Evolutionary conservation across 2,329 filamentous ascomycete species (phyloP), one percentile per base, ranked within the genome.

Genomic region (Exophiala xenobiotica): DNA sequence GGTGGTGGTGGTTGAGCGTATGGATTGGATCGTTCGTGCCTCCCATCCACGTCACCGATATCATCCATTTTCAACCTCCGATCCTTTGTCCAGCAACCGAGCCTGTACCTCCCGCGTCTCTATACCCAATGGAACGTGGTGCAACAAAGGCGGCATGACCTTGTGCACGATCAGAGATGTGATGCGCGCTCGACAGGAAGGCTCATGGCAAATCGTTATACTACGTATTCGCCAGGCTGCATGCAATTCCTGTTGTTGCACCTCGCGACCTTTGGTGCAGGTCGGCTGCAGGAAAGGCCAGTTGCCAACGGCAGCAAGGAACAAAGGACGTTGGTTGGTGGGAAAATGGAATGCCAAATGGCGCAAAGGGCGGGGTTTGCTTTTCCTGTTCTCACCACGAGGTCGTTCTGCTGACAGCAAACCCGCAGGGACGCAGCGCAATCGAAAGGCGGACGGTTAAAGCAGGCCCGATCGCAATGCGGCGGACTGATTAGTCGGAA

Each of bases 61-160:
- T 55, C 56, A 50, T 59, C 58, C 56, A 61, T 61, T 52, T 44
- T 56, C 47, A 46, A 53, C 53, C 46, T 51, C 29, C n/a, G 53
- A 49, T 48, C 46, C 46, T 40, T 26, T 49, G 39, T 38, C 33
- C 38, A 53, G 45, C 46, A 45, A 49, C 31, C 40, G 46, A 56
- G 38, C 44, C 53, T 37, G 49, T 54, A 47, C 55, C 51, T 57
- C 55, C 54, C 47, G 31, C 55, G 51, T 57, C 55, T 52, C 55
- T 57, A 54, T 54, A 52, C 55, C 55, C 51, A 53, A 53, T 41
- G 45, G 42, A 54, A 53, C 51, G 55, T 54, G 44, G 55, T 52
- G 49, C 51, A 41, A 49, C 51, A 53, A 53, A 55, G 46, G 46
- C 45, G 39, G 51, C 55, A 58, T 58, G 55, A 58, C 55, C 55